Conservation (phyloP, 345 rosid genomes). For the Fremontodendron californicum region DNA sequence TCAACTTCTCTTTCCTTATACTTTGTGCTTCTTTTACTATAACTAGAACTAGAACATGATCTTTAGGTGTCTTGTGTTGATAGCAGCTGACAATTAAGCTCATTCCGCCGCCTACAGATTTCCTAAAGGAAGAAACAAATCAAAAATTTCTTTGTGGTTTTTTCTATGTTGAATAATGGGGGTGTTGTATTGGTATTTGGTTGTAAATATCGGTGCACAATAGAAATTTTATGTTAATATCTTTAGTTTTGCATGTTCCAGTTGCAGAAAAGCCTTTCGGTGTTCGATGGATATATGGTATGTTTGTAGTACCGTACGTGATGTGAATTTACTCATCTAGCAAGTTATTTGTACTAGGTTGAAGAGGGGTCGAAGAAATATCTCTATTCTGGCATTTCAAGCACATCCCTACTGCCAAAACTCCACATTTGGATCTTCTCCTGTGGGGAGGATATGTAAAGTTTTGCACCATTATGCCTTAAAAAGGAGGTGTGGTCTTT, state of each 20-base stretch:
- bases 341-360: not conserved
- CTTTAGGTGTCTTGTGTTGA: slow-evolving; percentile 24
- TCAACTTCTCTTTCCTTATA: slow-evolving; percentile 10
- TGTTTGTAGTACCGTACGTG: not conserved
- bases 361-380: not conserved
- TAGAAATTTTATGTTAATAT: not conserved
- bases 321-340: not conserved
- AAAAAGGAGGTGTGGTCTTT: too few species aligned
- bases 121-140: slow-evolving; percentile 15
- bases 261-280: not conserved
- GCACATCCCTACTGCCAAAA: too few species aligned
- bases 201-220: slow-evolving; percentile 24
- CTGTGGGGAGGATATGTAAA: too few species aligned
- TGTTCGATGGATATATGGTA: not conserved
- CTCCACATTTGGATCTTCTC: too few species aligned
- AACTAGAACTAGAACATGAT: not conserved
- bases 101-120: slow-evolving; percentile 10
- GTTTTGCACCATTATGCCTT: too few species aligned
- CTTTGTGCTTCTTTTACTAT: slow-evolving; percentile 14
- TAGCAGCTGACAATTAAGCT: slow-evolving; percentile 20
- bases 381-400: not conserved
- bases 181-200: slow-evolving; percentile 6
- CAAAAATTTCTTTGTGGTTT: slow-evolving; percentile 14
- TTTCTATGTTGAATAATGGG: slow-evolving; percentile 12
- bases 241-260: not conserved